These are phyloP conservation scores for Kwoniella dendrophila DNA, from an alignment of 768 basidiomycete genomes.

Conservation along the genomic window DNA sequence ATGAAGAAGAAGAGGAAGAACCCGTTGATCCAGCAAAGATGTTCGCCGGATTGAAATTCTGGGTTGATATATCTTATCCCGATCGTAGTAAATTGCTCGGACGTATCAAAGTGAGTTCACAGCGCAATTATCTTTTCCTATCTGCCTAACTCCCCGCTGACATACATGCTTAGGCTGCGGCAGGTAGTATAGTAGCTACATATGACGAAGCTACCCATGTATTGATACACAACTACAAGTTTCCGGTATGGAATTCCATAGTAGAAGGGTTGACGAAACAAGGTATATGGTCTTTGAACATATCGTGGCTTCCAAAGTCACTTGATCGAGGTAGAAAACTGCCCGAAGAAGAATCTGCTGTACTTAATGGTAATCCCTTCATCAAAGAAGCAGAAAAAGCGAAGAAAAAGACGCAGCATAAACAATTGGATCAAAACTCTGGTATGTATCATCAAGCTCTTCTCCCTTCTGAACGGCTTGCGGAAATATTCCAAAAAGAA, in stretches of 20 bases:
- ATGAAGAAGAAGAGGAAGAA: slow-evolving; percentile 1
- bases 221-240: slow-evolving; percentile 26
- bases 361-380: slow-evolving; percentile 6
- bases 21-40: slow-evolving; percentile 7
- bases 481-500: slow-evolving; percentile 14
- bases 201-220: slow-evolving; percentile 35
- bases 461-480: not conserved
- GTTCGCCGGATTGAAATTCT: slow-evolving; percentile 24
- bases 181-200: slow-evolving; percentile 18
- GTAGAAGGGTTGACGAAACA: slow-evolving; percentile 10
- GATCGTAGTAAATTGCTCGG: slow-evolving; percentile 19
- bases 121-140: no score
- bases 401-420: not conserved
- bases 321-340: slow-evolving; percentile 15
- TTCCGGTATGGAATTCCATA: slow-evolving; percentile 23
- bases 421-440: not conserved
- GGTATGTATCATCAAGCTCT: not conserved
- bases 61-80: slow-evolving; percentile 28
- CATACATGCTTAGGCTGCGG: slow-evolving; percentile 11
- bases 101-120: slow-evolving; percentile 19
- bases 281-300: slow-evolving; percentile 29
- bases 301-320: slow-evolving; percentile 18
- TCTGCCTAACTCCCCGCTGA: no score
- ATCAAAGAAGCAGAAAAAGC: not conserved
- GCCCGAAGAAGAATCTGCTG: slow-evolving; percentile 17